Base-by-base conservation (phyloP, 1,139 yeast genomes). In the Geotrichum citri-aurantii region DNA sequence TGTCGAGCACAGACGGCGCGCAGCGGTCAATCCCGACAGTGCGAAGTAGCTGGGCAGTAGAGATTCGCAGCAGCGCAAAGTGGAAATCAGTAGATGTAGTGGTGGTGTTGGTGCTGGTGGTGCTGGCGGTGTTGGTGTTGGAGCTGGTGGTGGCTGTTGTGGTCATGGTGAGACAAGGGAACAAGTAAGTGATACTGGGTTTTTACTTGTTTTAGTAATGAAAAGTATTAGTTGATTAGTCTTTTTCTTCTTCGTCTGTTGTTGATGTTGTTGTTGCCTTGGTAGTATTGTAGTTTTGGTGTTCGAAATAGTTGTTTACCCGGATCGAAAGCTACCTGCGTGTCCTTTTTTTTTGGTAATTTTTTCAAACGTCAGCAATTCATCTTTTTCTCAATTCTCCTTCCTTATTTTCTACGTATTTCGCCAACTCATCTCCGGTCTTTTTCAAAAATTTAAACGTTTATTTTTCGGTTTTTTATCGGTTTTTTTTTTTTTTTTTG, bases 1-100 rank as follows among this genome's bases (percentile, higher is more conserved):
- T 77, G 67, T 86, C 86, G 12, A 88, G 74, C 8, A 85, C 79
- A 7, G 81, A 74, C 1, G 89, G 86, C 52, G 82, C 76, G 62
- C 89, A 82, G 64, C 84, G 78, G 65, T 88, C 95, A 64, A 88
- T 85, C 0, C 95, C 95, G 21, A 82, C 78, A 0, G 89, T 80
- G 60, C 88, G 81, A 55, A 88, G 76, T 19, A 87, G 75, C 73
- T 80, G 95, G 29, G 86, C 81, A 60, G 86, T 78, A 0, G 91
- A 80, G 57, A 87, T 77, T 57, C 91, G 77, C 53, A 85, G 76
- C 50, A 86, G 71, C 24, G 86, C 77, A 66, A 80, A 84, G 68
- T 81, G 80, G 70, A 86, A 84, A 46, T 77, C 79, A 17, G 77
- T 71, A 7, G 52, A 23, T 4, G 49, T 27, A 10, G 55, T 37